Percentiles rank a stretch among this genome's conserved stretches.
Evolutionary conservation across 345 rosid genomes (phyloP).

Genomic region (Syzygium aqueum): DNA sequence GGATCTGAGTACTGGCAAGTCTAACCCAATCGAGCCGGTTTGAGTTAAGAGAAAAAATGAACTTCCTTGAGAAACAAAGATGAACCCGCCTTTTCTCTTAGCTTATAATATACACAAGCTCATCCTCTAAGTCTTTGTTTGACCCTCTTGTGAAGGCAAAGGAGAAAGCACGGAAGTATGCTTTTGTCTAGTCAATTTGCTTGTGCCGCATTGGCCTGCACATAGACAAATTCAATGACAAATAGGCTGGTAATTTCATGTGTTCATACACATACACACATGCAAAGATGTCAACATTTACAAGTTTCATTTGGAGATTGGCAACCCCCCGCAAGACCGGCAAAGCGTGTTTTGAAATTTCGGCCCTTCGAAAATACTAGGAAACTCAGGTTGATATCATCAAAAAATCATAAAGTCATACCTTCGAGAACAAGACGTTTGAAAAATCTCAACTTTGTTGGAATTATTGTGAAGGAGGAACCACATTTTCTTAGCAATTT

Average conservation of each 20-base stretch:
- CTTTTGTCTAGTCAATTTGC: background rate
- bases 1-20: background rate
- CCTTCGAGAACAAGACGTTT: too few species aligned
- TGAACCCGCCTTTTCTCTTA: background rate
- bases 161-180: background rate
- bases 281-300: background rate
- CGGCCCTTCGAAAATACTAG: too few species aligned
- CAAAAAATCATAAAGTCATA: too few species aligned
- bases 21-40: background rate
- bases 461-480: too few species aligned
- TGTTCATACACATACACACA: background rate
- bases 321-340: fast-evolving
- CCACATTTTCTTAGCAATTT: too few species aligned
- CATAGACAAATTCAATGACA: background rate
- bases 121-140: background rate
- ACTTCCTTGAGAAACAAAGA: background rate
- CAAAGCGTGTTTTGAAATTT: too few species aligned
- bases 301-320: background rate
- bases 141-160: background rate
- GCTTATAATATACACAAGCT: background rate
- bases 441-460: too few species aligned
- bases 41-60: background rate
- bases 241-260: background rate
- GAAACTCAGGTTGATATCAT: too few species aligned
- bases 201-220: background rate